Evolutionary conservation across 352 stramenopile genomes (phyloP), one percentile per base, ranked within the genome.

Genomic region (Globisporangium rhizosaccharum): DNA sequence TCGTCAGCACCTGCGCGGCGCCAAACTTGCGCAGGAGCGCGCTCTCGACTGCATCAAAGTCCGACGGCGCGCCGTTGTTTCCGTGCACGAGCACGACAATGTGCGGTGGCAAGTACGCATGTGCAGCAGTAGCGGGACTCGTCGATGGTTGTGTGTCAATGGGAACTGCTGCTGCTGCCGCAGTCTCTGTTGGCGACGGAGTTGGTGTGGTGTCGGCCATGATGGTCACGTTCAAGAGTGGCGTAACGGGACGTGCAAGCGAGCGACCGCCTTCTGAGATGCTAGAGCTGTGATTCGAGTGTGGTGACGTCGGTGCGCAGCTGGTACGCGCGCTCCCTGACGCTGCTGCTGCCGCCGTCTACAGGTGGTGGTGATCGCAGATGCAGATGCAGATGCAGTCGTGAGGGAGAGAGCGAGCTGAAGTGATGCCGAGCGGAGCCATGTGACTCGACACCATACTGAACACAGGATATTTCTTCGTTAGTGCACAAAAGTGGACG

Each of bases 31-130:
- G 20, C 17, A 59, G 42, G 17, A 93, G 64, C 33, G 70, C 68
- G 9, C 46, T n/a, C 53, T 80, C 71, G 20, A 93, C 51, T 0
- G 67, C 69, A 58, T 89, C 78, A 63, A 93, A 90, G 63, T 93
- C 84, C 15, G 65, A 67, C 8, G 81, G 79, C 49, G 79, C 70
- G 70, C 84, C 81, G 45, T 93, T 93, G 71, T 93, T 91, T 28
- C 84, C 84, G 59, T 93, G 84, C 52, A 93, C 81, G 26, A 93
- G 76, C 51, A 93, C 82, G 42, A 91, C 69, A 33, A 93, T 86
- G 59, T 91, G 74, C 49, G 78, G 63, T 30, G 81, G 81, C 23
- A 93, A 62, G 50, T 55, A 56, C 52, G 30, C 47, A 30, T n/a
- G 59, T 0, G 20, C 20, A 39, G 51, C 44, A 18, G 44, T 7